Conservation (phyloP, 2,329 filamentous ascomycete genomes). For the Fusarium floridanum region DNA sequence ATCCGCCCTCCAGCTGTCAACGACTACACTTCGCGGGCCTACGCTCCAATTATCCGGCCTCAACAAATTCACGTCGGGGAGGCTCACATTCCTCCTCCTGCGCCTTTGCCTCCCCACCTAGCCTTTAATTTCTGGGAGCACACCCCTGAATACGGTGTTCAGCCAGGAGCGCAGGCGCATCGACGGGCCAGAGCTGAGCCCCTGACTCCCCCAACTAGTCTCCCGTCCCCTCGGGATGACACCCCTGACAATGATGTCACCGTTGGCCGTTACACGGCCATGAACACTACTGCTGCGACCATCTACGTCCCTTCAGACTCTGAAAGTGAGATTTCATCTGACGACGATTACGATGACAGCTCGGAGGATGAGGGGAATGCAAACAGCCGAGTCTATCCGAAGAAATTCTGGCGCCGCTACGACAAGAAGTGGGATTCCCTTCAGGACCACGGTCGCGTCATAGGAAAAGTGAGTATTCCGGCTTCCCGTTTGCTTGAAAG, state of each 20-base stretch:
- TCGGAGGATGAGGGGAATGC: neutral
- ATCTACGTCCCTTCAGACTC: neutral
- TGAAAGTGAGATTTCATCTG: neutral
- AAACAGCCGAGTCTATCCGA: neutral
- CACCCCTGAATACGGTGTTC: neutral
- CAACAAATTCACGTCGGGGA: neutral
- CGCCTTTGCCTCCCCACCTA: neutral
- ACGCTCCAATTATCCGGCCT: neutral
- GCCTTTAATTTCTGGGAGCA: neutral
- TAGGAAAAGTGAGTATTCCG: neutral
- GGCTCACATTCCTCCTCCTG: neutral
- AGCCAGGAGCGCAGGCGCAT: neutral
- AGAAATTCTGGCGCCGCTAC: neutral
- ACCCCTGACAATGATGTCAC: neutral
- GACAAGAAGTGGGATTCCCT: conserved; percentile 14
- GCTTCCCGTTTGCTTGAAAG: neutral
- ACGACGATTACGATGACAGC: neutral
- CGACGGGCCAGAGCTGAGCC: neutral
- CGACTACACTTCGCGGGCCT: neutral
- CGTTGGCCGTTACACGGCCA: neutral
- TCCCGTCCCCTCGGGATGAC: neutral
- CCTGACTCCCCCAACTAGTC: neutral
- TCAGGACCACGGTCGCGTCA: neutral
- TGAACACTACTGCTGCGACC: neutral
- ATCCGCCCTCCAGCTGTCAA: neutral